Evolutionary conservation across 805 yeast species (phyloP).

Genomic region (Metschnikowia similis): DNA sequence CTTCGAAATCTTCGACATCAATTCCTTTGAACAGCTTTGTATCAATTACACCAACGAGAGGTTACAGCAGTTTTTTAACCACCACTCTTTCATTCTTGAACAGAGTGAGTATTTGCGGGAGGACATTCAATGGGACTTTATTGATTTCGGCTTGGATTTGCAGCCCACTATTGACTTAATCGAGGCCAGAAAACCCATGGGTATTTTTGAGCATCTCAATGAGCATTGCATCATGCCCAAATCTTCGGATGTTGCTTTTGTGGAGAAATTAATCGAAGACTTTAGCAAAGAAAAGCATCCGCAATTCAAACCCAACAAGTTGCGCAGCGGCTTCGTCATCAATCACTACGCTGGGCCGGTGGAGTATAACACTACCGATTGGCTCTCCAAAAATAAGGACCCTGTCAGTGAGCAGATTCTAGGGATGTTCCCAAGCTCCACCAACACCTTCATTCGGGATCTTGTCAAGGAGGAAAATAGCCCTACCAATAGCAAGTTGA

Average conservation of each 20-base stretch:
- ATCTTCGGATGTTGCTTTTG: constrained; percentile 76
- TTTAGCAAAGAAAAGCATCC: constrained; percentile 48
- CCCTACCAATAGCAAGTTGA: constrained; percentile 24
- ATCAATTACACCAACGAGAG: constrained; percentile 60
- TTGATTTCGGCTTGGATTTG: constrained; percentile 91
- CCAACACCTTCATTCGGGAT: constrained; percentile 49
- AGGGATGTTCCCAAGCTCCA: constrained; percentile 54
- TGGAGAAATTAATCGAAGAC: constrained; percentile 66
- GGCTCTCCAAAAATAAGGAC: constrained; percentile 93
- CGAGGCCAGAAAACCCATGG: constrained; percentile 70
- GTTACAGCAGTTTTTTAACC: constrained; percentile 58
- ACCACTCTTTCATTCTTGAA: constrained; percentile 57
- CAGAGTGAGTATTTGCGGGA: constrained; percentile 58
- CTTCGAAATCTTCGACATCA: constrained; percentile 54
- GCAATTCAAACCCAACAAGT: constrained; percentile 68
- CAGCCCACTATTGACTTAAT: constrained; percentile 93
- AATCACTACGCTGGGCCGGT: constrained; percentile 96
- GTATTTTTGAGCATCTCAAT: constrained; percentile 79
- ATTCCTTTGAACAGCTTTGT: constrained; percentile 58
- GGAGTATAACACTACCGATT: constrained; percentile 86
- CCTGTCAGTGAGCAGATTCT: constrained; percentile 79
- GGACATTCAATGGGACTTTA: constrained; percentile 63
- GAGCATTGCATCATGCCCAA: constrained; percentile 96
- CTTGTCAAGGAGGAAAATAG: constrained; percentile 41
- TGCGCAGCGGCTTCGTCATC: constrained; percentile 72